phyloP scores from a whole-genome alignment of 2,329 filamentous ascomycete genomes.

The Aspergillus calidoustus region DNA sequence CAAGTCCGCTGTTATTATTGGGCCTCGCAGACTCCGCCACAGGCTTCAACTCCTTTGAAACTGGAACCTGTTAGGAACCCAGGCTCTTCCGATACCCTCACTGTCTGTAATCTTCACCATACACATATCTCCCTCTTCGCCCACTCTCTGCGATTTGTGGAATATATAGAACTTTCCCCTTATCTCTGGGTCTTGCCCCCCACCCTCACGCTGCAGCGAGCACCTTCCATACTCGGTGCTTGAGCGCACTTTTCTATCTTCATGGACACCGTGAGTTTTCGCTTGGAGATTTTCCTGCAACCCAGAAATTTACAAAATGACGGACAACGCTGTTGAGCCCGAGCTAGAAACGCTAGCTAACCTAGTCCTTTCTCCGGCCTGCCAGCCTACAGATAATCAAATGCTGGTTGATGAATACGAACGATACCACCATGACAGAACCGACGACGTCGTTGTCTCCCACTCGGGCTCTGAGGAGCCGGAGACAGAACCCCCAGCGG shows the following conservation, averaged over 20 bases:
- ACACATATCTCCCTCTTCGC: slow-evolving; percentile 10
- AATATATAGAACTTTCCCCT: slow-evolving; percentile 6
- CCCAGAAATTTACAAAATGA: background rate
- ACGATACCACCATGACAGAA: slow-evolving; percentile 65
- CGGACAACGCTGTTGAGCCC: background rate
- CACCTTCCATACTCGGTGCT: slow-evolving; percentile 33
- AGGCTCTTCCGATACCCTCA: slow-evolving; percentile 17
- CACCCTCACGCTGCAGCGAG: slow-evolving; percentile 27
- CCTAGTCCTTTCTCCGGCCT: slow-evolving; percentile 29
- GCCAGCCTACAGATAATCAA: slow-evolving; percentile 61
- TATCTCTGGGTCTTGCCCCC: slow-evolving; percentile 14
- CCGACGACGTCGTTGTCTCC: slow-evolving; percentile 65
- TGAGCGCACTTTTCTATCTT: slow-evolving; percentile 41
- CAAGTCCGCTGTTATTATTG: slow-evolving; percentile 28
- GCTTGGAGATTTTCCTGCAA: slow-evolving; percentile 6
- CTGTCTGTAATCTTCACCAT: slow-evolving; percentile 24
- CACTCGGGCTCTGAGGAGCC: slow-evolving; percentile 63
- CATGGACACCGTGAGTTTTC: slow-evolving; percentile 51
- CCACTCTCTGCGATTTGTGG: slow-evolving; percentile 6
- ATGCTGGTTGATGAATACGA: slow-evolving; percentile 65
- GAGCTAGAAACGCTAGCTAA: slow-evolving; percentile 7
- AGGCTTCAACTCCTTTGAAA: slow-evolving; percentile 32
- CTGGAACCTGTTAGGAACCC: slow-evolving; percentile 30
- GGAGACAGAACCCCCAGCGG: slow-evolving; percentile 60
- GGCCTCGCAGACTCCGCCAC: slow-evolving; percentile 30